Base-by-base conservation (phyloP, 2,329 filamentous ascomycete genomes). In the Aspergillus amoenus region DNA sequence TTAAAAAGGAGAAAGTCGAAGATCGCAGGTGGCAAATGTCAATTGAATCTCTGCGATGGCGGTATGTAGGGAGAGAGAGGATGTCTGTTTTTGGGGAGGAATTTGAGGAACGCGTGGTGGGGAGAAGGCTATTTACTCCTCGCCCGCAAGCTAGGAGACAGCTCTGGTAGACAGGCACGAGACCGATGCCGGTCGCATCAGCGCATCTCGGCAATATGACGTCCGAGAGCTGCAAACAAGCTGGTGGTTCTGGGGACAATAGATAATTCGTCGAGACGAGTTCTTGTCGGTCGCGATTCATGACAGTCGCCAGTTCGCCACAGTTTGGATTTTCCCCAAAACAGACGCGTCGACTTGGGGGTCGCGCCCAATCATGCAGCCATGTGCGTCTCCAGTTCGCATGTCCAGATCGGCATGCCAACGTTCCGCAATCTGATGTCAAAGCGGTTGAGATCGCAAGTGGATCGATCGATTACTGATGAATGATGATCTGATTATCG, bases 121-220 rank as follows among this genome's bases (percentile, higher is more conserved):
- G n/a, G 27, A 37, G 15, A 13, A 37, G 34, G 27, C 27, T 30
- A 30, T 11, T 30, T 30, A 30, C 27, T 30, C 9, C 8, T 30
- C 2, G 24, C 24, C 8, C 8, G 24, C 24, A 7, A 40, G 18
- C n/a, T 11, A 37, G 30, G 18, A 40, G 12, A 17, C 6, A 27
- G 24, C 24, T 30, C 3, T 12, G 27, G 27, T 30, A 30, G 27
- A 30, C 27, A 32, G 12, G 32, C 47, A 49, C 47, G 47, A 37
- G 47, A 49, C 34, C 30, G 46, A 54, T 61, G 40, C 34, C 30
- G 46, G 53, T 61, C 59, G 58, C 57, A 62, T 62, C 60, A 62
- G 57, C 59, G 34, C 45, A 48, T 34, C 34, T 30, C 52, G 32
- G 46, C 45, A 40, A 40, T 34, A 60, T 64, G 53, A 57, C 56